Percentiles rank a stretch among this genome's conserved stretches.
phyloP scores from a whole-genome alignment of 192 early-diverging fungal species.

The Podochytrium sp. region DNA sequence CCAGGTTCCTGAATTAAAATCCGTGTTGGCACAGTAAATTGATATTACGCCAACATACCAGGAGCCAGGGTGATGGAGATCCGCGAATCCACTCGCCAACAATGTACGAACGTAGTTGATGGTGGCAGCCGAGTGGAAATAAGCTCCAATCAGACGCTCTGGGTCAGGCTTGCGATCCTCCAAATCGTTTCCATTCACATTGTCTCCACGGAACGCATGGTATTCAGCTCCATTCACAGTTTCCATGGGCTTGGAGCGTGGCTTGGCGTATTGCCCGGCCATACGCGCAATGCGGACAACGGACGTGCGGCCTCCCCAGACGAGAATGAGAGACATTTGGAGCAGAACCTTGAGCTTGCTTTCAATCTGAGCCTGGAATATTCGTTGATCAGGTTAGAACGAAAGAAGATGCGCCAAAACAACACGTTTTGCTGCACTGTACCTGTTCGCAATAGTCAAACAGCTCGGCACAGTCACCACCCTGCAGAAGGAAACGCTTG shows the following conservation, averaged over 20 bases:
- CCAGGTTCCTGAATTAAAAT: constrained; percentile 40
- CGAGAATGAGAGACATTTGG: constrained; percentile 95
- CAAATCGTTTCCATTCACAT: constrained; percentile 94
- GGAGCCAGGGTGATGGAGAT: constrained; percentile 83
- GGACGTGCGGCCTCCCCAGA: constrained; percentile 91
- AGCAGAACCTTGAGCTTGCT: constrained; percentile 95
- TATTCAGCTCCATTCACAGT: constrained; percentile 82
- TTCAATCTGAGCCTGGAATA: constrained; percentile 79
- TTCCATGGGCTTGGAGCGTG: constrained; percentile 90
- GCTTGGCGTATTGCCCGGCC: constrained; percentile 99
- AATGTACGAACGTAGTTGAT: constrained; percentile 93
- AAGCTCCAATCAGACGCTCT: constrained; percentile 85
- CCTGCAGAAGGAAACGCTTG: constrained; percentile 94
- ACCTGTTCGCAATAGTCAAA: constrained; percentile 97
- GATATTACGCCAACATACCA: constrained; percentile 34
- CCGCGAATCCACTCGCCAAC: constrained; percentile 82
- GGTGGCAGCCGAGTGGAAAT: constrained; percentile 97
- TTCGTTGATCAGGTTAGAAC: background rate
- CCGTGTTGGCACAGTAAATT: background rate
- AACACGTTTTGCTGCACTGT: background rate
- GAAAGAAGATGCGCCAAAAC: background rate
- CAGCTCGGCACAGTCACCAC: constrained; percentile 98
- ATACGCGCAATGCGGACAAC: constrained; percentile 97
- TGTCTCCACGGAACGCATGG: constrained; percentile 93
- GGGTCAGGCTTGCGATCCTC: constrained; percentile 88